phyloP scores from a whole-genome alignment of 2,329 filamentous ascomycete genomes.

The Curvularia lunata region DNA sequence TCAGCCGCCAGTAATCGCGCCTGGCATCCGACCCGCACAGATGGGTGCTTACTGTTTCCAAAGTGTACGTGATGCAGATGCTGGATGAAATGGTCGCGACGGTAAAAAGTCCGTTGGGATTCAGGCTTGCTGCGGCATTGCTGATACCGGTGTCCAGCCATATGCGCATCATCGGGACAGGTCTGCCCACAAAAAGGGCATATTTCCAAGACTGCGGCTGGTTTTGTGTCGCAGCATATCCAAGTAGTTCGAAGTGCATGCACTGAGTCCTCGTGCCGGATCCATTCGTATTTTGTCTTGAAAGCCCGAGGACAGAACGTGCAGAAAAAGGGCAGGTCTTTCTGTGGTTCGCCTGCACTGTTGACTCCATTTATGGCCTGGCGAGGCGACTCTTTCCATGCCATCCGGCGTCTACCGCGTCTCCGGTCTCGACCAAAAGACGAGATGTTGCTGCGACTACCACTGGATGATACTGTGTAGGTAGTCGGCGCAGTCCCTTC shows the following conservation, averaged over 20 bases:
- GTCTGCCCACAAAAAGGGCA: conserved; percentile 45
- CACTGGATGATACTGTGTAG: conserved; percentile 41
- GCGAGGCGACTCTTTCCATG: conserved; percentile 43
- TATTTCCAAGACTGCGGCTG: conserved; percentile 25
- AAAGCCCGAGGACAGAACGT: conserved; percentile 47
- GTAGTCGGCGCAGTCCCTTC: conserved; percentile 43
- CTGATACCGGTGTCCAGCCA: conserved; percentile 45
- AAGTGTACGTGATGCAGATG: conserved; percentile 48
- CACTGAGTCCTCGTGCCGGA: conserved; percentile 48
- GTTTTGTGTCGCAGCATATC: conserved; percentile 45
- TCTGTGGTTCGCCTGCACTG: conserved; percentile 36
- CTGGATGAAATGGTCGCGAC: conserved; percentile 46
- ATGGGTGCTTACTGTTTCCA: conserved; percentile 43
- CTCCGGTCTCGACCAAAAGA: conserved; percentile 45
- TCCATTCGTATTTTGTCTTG: conserved; percentile 48
- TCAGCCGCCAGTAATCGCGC: conserved; percentile 37
- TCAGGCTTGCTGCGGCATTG: conserved; percentile 46
- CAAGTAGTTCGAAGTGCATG: conserved; percentile 48
- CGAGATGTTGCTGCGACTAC: conserved; percentile 43
- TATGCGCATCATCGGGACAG: conserved; percentile 42
- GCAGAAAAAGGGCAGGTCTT: conserved; percentile 46
- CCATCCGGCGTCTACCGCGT: conserved; percentile 44
- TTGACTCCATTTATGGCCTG: conserved; percentile 41
- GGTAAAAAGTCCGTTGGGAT: conserved; percentile 46
- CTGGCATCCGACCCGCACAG: conserved; percentile 42